Evolutionary conservation across 306 rosid genomes (phyloP).

Genomic region (Cicer chorassanicum): DNA sequence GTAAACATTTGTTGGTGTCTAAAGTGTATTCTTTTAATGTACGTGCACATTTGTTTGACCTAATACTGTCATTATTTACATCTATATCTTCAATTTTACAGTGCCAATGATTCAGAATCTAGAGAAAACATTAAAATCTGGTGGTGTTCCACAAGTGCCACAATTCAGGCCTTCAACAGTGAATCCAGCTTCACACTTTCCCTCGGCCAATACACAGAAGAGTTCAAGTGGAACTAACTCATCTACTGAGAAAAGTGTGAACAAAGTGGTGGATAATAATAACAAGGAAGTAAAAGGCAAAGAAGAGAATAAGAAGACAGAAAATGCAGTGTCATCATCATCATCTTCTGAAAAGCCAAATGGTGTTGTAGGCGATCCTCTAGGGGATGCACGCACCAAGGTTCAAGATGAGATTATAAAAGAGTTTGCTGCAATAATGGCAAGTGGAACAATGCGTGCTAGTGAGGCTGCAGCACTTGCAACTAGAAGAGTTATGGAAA

Average conservation of each 20-base stretch:
- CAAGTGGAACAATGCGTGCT: constrained; percentile 84
- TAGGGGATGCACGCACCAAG: constrained; percentile 77
- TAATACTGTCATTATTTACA: not conserved
- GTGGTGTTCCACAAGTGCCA: constrained; percentile 84
- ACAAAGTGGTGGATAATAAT: not conserved
- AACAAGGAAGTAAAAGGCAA: constrained; percentile 30
- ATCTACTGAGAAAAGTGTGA: constrained; percentile 6
- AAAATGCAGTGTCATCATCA: constrained; percentile 37
- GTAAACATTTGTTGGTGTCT: not conserved
- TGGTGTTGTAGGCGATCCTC: constrained; percentile 59
- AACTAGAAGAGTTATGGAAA: constrained; percentile 86
- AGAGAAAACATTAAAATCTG: constrained; percentile 76
- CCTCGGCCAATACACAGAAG: constrained; percentile 17
- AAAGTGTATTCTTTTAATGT: not conserved
- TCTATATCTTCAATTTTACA: constrained; percentile 45
- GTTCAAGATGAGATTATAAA: constrained; percentile 82
- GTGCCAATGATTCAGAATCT: constrained; percentile 97
- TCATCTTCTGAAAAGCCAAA: constrained; percentile 46
- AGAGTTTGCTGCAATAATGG: constrained; percentile 90
- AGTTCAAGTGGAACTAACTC: constrained; percentile 32
- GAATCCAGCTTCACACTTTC: constrained; percentile 32
- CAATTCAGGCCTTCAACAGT: constrained; percentile 63
- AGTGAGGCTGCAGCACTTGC: constrained; percentile 98
- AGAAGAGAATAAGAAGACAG: constrained; percentile 40
- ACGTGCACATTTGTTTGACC: not conserved